Conservation (phyloP, 228 moss, liverwort and hornwort genomes). For the Sphagnum magellanicum region DNA sequence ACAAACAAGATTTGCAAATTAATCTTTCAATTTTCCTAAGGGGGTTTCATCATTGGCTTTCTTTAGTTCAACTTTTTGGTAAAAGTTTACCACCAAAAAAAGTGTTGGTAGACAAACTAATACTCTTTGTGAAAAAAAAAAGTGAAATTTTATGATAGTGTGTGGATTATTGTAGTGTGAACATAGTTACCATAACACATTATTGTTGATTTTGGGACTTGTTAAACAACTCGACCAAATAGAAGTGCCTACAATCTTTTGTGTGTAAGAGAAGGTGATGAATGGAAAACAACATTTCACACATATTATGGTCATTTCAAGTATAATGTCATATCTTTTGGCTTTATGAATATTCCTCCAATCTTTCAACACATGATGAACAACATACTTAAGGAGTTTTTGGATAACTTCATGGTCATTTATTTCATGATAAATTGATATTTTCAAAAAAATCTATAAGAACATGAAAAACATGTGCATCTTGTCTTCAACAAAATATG, state of each 20-base stretch:
- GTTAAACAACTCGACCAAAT: not conserved
- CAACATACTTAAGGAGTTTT: not conserved
- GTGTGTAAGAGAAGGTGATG: conserved; percentile 4
- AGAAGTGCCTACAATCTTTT: not conserved
- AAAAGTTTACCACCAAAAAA: no score
- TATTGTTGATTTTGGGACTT: not conserved
- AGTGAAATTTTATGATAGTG: no score
- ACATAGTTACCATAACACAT: not conserved
- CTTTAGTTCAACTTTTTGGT: no score
- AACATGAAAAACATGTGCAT: no score
- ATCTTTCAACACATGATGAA: conserved; percentile 4
- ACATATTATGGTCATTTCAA: conserved; percentile 1
- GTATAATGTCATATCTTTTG: not conserved
- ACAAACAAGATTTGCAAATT: no score
- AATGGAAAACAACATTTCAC: conserved; percentile 1
- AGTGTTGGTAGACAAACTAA: no score
- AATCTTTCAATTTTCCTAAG: no score
- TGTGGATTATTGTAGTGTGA: no score
- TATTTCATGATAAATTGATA: conserved; percentile 5
- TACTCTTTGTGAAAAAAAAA: no score
- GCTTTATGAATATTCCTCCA: not conserved
- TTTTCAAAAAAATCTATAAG: not conserved
- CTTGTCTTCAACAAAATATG: not conserved
- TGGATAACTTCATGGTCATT: not conserved
- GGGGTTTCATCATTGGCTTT: no score